Evolutionary conservation across 2,329 filamentous ascomycete genomes (phyloP), one percentile per base, ranked within the genome.

Genomic region (Hymenoscyphus linearis): DNA sequence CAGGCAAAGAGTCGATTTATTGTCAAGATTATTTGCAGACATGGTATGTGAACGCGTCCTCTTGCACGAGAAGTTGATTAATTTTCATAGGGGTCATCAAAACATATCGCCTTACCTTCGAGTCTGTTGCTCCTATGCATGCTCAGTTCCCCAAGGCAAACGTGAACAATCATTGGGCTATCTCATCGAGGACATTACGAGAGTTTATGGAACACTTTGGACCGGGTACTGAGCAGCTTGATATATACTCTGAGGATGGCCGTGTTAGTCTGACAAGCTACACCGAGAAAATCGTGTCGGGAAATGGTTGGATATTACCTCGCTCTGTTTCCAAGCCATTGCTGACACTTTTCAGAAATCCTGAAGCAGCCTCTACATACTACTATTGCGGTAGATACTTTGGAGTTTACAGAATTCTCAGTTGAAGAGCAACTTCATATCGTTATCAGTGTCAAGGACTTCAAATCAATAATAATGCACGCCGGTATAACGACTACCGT

Each of bases 151-250:
- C 88, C 72, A 82, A 78, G 57, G 80, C 82, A 34, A 81, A 85
- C 60, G 87, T 88, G 0, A 79, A 78, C 1, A 89, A 91, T 63
- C 81, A 82, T 62, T 93, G 90, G 89, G 82, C 80, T 12, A 90
- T 93, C 61, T 85, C 87, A 16, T 86, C 89, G 2, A 80, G 85
- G 62, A 87, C 87, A 0, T 75, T 93, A 57, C 84, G 87, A 64
- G 88, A 92, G 68, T 82, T 91, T 64, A 87, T 90, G 75, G 90
- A 93, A 62, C 89, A 91, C 70, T 93, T 93, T 70, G 88, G 89
- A 0, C 87, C 88, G 1, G 89, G 88, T 4, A 91, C 90, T 35
- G 90, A 93, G 72, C 87, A 92, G 66, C 81, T 93, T 2, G 90
- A 93, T 67, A 87, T 93, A 65, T 88, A 89, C 70, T 85, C 87